These are phyloP conservation scores for Kazachstania bromeliacearum DNA, from an alignment of 805 yeast genomes.

Conservation along the genomic window DNA sequence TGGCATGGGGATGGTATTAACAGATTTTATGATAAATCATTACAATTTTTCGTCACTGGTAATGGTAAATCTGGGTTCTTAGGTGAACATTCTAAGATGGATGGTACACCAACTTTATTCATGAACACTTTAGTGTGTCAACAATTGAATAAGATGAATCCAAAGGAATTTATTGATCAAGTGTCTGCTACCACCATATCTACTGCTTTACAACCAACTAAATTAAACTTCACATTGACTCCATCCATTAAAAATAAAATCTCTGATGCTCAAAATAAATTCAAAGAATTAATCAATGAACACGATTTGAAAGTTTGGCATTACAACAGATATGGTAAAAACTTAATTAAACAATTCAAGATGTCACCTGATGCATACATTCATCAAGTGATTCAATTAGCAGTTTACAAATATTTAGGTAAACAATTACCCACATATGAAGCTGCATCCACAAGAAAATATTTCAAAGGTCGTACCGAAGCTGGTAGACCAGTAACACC, in stretches of 20 bases:
- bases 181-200: not conserved
- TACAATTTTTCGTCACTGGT: conserved; percentile 70
- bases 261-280: conserved; percentile 44
- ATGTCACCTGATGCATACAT: conserved; percentile 88
- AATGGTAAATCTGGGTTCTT: conserved; percentile 87
- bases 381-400: conserved; percentile 86
- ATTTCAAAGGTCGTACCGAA: conserved; percentile 86
- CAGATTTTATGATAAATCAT: conserved; percentile 86
- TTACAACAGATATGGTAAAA: conserved; percentile 79
- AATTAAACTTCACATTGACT: conserved; percentile 50
- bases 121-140: conserved; percentile 68
- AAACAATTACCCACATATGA: conserved; percentile 85
- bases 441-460: conserved; percentile 88
- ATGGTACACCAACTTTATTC: conserved; percentile 90
- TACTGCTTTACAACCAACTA: conserved; percentile 2
- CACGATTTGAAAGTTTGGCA: conserved; percentile 75
- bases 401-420: conserved; percentile 76
- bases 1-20: conserved; percentile 97
- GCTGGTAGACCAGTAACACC: conserved; percentile 77
- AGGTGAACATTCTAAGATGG: conserved; percentile 97
- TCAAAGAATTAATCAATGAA: conserved; percentile 41
- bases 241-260: conserved; percentile 45
- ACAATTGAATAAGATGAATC: conserved; percentile 42
- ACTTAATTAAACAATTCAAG: conserved; percentile 72
- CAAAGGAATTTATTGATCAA: conserved; percentile 15